These are phyloP conservation scores for Musa balbisiana DNA, from an alignment of 202 grass and related monocot species.

Conservation along the genomic window DNA sequence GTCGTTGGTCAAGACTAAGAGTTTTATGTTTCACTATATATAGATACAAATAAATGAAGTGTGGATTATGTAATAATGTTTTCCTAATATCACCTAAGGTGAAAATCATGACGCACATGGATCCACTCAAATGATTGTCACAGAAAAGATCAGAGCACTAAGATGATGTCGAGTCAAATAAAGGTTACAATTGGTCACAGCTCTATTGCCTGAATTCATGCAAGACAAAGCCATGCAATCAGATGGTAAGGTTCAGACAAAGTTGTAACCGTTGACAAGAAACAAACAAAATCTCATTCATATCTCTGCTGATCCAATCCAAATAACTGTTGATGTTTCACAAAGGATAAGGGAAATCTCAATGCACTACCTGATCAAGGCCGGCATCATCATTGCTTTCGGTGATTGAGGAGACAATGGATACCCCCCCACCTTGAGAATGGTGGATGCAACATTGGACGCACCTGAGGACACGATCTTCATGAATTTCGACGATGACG, in stretches of 20 bases:
- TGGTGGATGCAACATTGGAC: constrained; percentile 65
- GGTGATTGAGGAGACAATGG: constrained; percentile 66
- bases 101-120: too few relatives aligned
- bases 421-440: constrained; percentile 48
- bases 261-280: neutral
- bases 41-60: too few relatives aligned
- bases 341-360: neutral
- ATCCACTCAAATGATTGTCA: too few relatives aligned
- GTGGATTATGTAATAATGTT: too few relatives aligned
- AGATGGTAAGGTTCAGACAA: neutral
- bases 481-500: constrained; percentile 69
- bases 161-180: too few relatives aligned
- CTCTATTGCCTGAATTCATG: too few relatives aligned
- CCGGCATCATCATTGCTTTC: constrained; percentile 39
- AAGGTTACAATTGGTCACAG: too few relatives aligned
- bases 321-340: neutral
- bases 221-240: neutral
- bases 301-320: neutral
- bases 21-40: too few relatives aligned
- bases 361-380: constrained; percentile 49
- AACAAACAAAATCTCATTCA: neutral
- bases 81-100: too few relatives aligned
- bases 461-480: constrained; percentile 86
- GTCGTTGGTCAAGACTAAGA: too few relatives aligned
- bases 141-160: too few relatives aligned